Evolutionary conservation across 2,329 filamentous ascomycete species (phyloP), one percentile per base, ranked within the genome.

Genomic region (Ceratocystis cubensis): DNA sequence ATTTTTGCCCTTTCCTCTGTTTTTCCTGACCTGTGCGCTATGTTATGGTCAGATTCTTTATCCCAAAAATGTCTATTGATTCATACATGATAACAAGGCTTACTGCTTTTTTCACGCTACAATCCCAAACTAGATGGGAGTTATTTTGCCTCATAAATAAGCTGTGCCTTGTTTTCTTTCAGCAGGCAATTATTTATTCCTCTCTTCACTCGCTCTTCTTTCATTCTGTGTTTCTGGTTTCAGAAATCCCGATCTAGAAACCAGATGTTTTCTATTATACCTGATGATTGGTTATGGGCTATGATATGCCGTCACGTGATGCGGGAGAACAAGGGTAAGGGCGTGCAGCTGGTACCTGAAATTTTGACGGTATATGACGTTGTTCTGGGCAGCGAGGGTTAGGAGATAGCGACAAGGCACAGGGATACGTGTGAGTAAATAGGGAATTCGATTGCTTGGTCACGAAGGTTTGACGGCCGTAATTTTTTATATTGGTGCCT

Each of bases 341-440:
- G 25, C 28, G 28, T 59, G 56, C 56, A 59, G 56, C 56, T 59
- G 56, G 56, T 59, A 37, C 56, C 56, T 59, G 56, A 37, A 22
- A 10, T 28, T 59, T 30, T n/a, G 28, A 33, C 56, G 7, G 56
- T 30, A n/a, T 37, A 59, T 59, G 56, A 59, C 56, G 56, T 59
- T 59, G n/a, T 59, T n/a, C 8, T 50, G 6, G 46, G 22, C 17
- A 25, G 30, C 25, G 4, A n/a, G 25, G 50, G 5, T 8, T 30
- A 15, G 15, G 22, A 15, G 53, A 8, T 57, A 10, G 20, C 22
- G 7, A 13, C 53, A 17, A n/a, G n/a, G n/a, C n/a, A n/a, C 25
- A 2, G 8, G 10, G 13, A 17, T 30, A 28, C 25, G n/a, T n/a
- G 46, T 41, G 37, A 41, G 10, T 15, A 41, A 41, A 41, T 4